Evolutionary conservation across 306 rosid genomes (phyloP), one percentile per base, ranked within the genome.

Genomic region (Malus fusca): DNA sequence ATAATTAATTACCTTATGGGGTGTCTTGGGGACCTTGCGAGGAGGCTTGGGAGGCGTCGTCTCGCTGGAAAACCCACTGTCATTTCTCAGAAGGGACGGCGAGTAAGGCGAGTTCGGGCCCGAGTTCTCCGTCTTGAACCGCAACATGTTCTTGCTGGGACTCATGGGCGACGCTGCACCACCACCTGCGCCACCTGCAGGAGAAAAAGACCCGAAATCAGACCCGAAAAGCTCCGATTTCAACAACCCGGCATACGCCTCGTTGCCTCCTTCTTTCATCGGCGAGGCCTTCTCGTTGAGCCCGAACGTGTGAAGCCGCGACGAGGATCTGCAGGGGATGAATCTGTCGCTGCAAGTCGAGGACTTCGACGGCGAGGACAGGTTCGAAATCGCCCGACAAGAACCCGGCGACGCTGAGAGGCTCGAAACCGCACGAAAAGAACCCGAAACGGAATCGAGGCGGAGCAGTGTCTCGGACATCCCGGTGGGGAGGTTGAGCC

Each of bases 281-380:
- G 99, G 99, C 18, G 99, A 96, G 3, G 88, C 82, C 77, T 87
- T 90, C 46, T 96, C 98, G 2, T 83, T 77, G 14, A 96, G 81
- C 35, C 98, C 99, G 11, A 96, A 96, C 0, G 97, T 91, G 86
- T 96, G 96, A 2, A 96, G 94, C 83, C 99, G 81, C 1, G 99
- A 96, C 3, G 98, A 92, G 0, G 99, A 96, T 69, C 99, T 88
- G 76, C 99, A 96, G 0, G 99, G 99, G 12, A 96, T 96, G 94
- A 96, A 96, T 74, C 99, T 85, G 75, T 96, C 99, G 61, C 99
- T 96, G 75, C 98, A 92, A 0, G 85, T 79, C 0, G 96, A 90
- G 15, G 89, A 66, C 67, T 85, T 90, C 0, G 97, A 89, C 17
- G 89, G 82, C 60, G 83, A 79, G 3, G 90, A 83, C 31, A 86